Conservation (phyloP, 495 filamentous ascomycete species). For the Penicillium antarcticum region DNA sequence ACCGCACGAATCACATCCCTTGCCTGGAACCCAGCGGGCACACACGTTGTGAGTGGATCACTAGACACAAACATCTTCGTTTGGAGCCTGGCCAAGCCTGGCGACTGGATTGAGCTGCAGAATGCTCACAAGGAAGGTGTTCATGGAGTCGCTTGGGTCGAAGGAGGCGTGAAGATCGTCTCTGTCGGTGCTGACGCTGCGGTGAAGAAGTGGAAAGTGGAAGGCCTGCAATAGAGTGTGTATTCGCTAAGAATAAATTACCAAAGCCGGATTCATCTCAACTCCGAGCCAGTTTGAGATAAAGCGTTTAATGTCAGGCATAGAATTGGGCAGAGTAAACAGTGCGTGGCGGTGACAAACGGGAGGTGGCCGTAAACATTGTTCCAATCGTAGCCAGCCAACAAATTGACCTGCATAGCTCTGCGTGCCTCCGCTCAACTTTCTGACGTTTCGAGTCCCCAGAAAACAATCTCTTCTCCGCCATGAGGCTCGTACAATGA, state of each 20-base stretch:
- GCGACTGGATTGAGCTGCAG: conserved; percentile 68
- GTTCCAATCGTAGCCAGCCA: conserved; percentile 4
- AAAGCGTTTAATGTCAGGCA: not conserved
- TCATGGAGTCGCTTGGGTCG: conserved; percentile 81
- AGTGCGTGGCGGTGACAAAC: conserved; percentile 10
- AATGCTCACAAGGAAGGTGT: conserved; percentile 97
- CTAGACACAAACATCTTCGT: conserved; percentile 89
- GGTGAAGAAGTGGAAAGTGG: conserved; percentile 84
- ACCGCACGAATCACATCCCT: conserved; percentile 81
- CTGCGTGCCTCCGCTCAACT: conserved; percentile 1
- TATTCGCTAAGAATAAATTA: not conserved
- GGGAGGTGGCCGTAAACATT: conserved; percentile 13
- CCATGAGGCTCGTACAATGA: conserved; percentile 9
- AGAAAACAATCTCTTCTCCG: not conserved
- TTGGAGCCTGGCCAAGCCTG: conserved; percentile 84
- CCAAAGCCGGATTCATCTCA: not conserved
- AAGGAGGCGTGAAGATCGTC: conserved; percentile 63
- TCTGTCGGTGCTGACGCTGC: conserved; percentile 84
- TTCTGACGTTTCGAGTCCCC: not conserved
- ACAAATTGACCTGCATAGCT: conserved; percentile 6
- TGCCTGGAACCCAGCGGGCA: conserved; percentile 73
- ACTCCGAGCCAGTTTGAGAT: not conserved
- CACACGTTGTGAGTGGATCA: conserved; percentile 76
- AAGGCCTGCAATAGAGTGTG: conserved; percentile 49
- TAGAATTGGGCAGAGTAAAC: not conserved